These are phyloP conservation scores for Picea glauca DNA, from an alignment of 75 land plant genomes.

Conservation along the genomic window DNA sequence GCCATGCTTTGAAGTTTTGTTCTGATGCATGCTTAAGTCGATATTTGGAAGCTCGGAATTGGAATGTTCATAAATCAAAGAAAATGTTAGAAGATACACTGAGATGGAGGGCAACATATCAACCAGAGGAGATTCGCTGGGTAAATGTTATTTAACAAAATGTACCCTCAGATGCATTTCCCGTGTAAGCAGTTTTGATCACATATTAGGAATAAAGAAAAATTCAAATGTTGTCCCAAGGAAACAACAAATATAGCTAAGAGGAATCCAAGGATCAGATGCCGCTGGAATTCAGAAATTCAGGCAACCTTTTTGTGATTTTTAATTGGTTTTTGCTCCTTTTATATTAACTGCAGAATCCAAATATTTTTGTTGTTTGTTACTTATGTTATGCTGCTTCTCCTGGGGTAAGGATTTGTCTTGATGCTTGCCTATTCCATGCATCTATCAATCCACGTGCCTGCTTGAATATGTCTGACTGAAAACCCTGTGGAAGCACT, in stretches of 20 bases:
- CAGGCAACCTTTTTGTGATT: neutral
- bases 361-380: too few species aligned
- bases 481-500: neutral
- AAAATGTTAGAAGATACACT: slow-evolving; percentile 27
- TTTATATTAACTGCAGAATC: neutral
- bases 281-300: neutral
- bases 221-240: neutral
- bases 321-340: neutral
- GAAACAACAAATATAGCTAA: neutral
- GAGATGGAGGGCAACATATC: slow-evolving; percentile 21
- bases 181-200: neutral
- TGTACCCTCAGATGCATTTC: neutral
- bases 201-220: neutral
- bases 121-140: slow-evolving; percentile 28
- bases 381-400: too few species aligned
- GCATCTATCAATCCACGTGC: neutral
- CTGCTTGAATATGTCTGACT: neutral
- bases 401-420: too few species aligned
- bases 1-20: slow-evolving; percentile 5
- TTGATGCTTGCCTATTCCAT: neutral
- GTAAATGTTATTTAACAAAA: slow-evolving; percentile 8
- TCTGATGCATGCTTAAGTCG: slow-evolving; percentile 24
- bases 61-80: slow-evolving; percentile 17
- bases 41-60: slow-evolving; percentile 27
- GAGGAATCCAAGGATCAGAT: neutral